phyloP scores from a whole-genome alignment of 2,329 filamentous ascomycete genomes.

The Beauveria scarabaeidicola region DNA sequence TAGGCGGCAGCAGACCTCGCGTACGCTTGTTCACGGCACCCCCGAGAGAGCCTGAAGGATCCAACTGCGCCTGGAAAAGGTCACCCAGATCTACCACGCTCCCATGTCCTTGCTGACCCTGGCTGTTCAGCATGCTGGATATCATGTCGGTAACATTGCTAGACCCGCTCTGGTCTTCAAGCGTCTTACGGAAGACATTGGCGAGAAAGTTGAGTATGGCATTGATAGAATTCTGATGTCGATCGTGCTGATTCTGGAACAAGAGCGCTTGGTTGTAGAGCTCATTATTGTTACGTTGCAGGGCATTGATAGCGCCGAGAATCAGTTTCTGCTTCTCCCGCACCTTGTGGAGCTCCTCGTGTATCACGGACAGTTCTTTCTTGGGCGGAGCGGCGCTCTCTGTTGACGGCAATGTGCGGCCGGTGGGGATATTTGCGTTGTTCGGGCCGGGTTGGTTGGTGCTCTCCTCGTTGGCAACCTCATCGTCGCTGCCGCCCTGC shows the following conservation, averaged over 20 bases:
- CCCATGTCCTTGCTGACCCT: conserved; percentile 41
- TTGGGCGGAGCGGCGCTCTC: conserved; percentile 45
- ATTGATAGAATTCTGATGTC: conserved; percentile 98
- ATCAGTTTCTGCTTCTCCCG: conserved; percentile 83
- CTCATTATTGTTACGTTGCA: conserved; percentile 79
- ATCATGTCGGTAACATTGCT: conserved; percentile 82
- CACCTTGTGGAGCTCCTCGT: conserved; percentile 71
- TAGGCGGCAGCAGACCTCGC: conserved; percentile 47
- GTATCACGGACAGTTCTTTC: conserved; percentile 69
- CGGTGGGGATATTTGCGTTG: conserved; percentile 1
- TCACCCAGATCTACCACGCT: conserved; percentile 55
- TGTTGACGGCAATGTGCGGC: conserved; percentile 32
- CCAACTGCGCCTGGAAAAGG: conserved; percentile 41
- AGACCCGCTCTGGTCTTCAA: conserved; percentile 71
- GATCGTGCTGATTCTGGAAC: conserved; percentile 85
- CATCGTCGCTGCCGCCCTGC: conserved; percentile 62
- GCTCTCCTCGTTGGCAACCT: conserved; percentile 35
- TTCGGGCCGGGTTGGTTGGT: conserved; percentile 15
- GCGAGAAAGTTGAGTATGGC: conserved; percentile 96
- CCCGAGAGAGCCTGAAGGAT: conserved; percentile 28
- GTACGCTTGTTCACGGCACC: conserved; percentile 40
- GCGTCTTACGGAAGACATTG: conserved; percentile 88
- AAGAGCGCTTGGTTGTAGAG: conserved; percentile 80
- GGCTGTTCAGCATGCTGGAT: conserved; percentile 59
- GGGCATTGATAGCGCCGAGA: conserved; percentile 67